Percentiles rank a stretch among this genome's conserved stretches.
phyloP scores from a whole-genome alignment of 331 rosid genomes.

The Pyrus hybrid region DNA sequence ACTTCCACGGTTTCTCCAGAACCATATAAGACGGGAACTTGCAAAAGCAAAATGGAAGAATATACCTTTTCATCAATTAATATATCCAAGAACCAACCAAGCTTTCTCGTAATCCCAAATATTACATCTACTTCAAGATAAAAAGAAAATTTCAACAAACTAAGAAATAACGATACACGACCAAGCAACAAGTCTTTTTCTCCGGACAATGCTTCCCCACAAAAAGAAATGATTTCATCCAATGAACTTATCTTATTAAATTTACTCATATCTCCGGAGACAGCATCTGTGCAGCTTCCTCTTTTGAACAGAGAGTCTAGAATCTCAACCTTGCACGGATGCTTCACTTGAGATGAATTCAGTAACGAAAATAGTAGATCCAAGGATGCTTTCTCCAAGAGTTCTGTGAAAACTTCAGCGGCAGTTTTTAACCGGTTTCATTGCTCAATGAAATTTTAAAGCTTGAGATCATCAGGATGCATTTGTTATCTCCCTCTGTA shows the following conservation, averaged over 20 bases:
- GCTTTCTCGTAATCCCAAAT: constrained; percentile 43
- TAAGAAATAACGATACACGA: constrained; percentile 47
- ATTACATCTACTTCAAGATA: constrained; percentile 39
- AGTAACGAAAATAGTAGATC: constrained; percentile 52
- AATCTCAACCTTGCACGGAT: constrained; percentile 44
- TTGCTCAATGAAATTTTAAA: constrained; percentile 46
- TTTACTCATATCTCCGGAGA: constrained; percentile 9
- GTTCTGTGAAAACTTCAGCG: constrained; percentile 49
- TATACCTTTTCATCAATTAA: constrained; percentile 63
- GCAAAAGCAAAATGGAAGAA: constrained; percentile 53
- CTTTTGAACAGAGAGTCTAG: constrained; percentile 51
- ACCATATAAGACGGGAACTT: constrained; percentile 45
- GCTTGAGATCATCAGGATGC: constrained; percentile 53
- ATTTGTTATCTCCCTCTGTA: constrained; percentile 50
- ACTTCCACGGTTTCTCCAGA: constrained; percentile 45
- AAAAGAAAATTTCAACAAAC: constrained; percentile 47
- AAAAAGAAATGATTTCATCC: constrained; percentile 25
- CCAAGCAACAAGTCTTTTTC: constrained; percentile 38
- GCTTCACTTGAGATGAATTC: constrained; percentile 49
- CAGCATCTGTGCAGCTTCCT: constrained; percentile 27
- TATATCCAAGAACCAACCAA: constrained; percentile 55
- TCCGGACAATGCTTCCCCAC: constrained; percentile 43
- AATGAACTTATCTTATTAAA: constrained; percentile 22
- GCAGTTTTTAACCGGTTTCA: constrained; percentile 48
- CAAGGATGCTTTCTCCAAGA: constrained; percentile 64